phyloP scores from a whole-genome alignment of 2,329 filamentous ascomycete genomes.

The Fusarium continuum region DNA sequence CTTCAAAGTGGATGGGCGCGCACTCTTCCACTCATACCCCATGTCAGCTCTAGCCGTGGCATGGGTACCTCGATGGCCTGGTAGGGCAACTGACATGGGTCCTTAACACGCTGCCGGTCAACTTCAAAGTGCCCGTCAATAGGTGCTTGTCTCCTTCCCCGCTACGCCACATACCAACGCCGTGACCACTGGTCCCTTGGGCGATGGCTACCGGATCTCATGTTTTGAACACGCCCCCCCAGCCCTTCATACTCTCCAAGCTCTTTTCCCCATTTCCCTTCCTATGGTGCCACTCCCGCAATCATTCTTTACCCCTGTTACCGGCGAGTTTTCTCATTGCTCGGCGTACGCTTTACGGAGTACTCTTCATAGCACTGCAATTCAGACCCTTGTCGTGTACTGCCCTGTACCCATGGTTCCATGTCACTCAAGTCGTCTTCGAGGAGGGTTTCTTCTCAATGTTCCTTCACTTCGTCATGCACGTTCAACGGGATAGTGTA shows the following conservation, averaged over 20 bases:
- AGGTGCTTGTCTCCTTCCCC: constrained; percentile 40
- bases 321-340: constrained; percentile 39
- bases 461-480: constrained; percentile 45
- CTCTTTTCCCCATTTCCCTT: constrained; percentile 31
- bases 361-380: constrained; percentile 33
- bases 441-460: constrained; percentile 42
- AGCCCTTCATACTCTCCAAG: constrained; percentile 22
- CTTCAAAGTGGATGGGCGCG: constrained; percentile 30
- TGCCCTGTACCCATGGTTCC: constrained; percentile 37
- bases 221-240: constrained; percentile 25
- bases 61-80: constrained; percentile 41
- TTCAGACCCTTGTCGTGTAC: constrained; percentile 40
- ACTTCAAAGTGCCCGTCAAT: constrained; percentile 44
- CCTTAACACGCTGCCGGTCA: constrained; percentile 33
- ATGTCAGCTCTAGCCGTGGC: constrained; percentile 33
- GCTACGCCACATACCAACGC: constrained; percentile 46
- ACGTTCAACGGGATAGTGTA: constrained; percentile 39
- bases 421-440: constrained; percentile 43
- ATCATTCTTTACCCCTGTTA: constrained; percentile 37
- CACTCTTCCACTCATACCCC: constrained; percentile 30
- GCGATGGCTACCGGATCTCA: constrained; percentile 38
- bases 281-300: constrained; percentile 43
- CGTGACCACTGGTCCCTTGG: constrained; percentile 40
- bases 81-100: constrained; percentile 39
- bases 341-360: constrained; percentile 36